Evolutionary conservation across 805 yeast species (phyloP), one percentile per base, ranked within the genome.

Genomic region (Hanseniaspora guilliermondii): DNA sequence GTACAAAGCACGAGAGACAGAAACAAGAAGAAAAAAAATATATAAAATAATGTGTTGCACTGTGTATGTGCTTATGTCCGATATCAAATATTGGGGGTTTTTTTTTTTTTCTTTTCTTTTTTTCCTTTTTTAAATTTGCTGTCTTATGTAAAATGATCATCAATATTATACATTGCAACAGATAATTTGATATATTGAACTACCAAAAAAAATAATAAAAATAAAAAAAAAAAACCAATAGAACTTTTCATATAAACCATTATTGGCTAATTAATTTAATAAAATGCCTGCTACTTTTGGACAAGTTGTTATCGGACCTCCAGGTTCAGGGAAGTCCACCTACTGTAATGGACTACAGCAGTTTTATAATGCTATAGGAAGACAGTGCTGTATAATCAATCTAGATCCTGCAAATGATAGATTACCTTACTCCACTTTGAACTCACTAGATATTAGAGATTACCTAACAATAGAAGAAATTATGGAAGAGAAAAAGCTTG

Each of bases 311-410:
- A 87, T 93, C 38, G 99, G 99, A 0, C 97, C 98, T 0, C 99
- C 99, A 0, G 99, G 98, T 1, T 77, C 95, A 0, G 99, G 99
- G 1, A 93, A 93, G 64, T 86, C 96, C 0, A 94, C 98, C 0
- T 93, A 87, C 65, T 89, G 97, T 66, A 74, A 81, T 65, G 99
- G 98, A 42, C 80, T 91, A 80, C 77, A 77, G 59, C 97, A 93
- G 71, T 93, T 93, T 67, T 75, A 91, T 61, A 83, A 85, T 57
- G 96, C 97, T 1, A 88, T 94, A 50, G 99, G 99, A 6, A 73
- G 99, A 57, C 84, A 86, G 61, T 80, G 85, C 47, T 74, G 86
- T n/a, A 76, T 93, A 1, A 72, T 93, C 21, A 93, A 93, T 64
- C 74, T 93, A 58, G 99, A 93, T 65, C 97, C 97, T 1, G 95